Conservation (phyloP, 768 basidiomycete genomes). For the Tricholoma terreum region DNA sequence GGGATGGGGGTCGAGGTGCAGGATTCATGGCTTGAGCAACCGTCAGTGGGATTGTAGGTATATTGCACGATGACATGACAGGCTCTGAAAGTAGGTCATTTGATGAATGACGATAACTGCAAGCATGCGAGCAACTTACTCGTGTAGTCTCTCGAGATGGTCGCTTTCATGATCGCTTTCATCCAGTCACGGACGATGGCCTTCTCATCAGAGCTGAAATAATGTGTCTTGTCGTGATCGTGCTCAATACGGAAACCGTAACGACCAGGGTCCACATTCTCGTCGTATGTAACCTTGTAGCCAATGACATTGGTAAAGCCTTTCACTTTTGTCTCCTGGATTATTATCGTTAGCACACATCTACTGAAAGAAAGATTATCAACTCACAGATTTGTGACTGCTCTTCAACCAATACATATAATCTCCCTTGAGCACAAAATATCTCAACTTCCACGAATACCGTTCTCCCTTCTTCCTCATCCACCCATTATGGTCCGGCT, state of each 20-base stretch:
- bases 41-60: conserved; percentile 91
- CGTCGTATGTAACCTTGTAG: conserved; percentile 91
- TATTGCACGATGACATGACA: conserved; percentile 94
- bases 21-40: conserved; percentile 98
- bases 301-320: conserved; percentile 92
- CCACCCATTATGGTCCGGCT: conserved; percentile 88
- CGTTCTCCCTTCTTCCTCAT: conserved; percentile 94
- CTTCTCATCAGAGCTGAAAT: conserved; percentile 91
- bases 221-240: conserved; percentile 82
- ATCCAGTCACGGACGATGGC: conserved; percentile 91
- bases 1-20: conserved; percentile 91
- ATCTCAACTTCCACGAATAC: conserved; percentile 90
- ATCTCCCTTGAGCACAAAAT: conserved; percentile 89
- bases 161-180: conserved; percentile 99
- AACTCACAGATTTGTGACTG: conserved; percentile 56
- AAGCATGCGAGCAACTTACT: conserved; percentile 46
- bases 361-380: conserved; percentile 13
- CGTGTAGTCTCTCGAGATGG: conserved; percentile 90
- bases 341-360: not conserved
- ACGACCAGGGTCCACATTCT: conserved; percentile 85
- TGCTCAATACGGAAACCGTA: conserved; percentile 96
- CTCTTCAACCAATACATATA: conserved; percentile 87
- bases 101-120: not conserved
- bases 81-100: conserved; percentile 54
- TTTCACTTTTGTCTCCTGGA: conserved; percentile 89